Evolutionary conservation across 1,139 yeast species (phyloP), one percentile per base, ranked within the genome.

Genomic region (Candida smagusa): DNA sequence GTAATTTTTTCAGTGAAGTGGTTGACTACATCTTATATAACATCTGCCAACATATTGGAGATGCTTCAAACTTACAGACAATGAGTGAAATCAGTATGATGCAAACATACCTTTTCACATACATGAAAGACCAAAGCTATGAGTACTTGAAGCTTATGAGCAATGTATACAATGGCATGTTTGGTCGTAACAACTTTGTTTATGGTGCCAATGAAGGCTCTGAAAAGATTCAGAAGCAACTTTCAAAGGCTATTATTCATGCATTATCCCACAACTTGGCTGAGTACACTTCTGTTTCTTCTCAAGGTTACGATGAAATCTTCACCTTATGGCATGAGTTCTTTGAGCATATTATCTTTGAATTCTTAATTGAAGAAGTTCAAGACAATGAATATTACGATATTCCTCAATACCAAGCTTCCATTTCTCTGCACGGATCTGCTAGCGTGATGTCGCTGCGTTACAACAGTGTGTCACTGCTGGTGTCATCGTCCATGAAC

Each of bases 21-120:
- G 31, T 63, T 30, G 71, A 65, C 33, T 58, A 58, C 38, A 48
- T 60, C 24, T 49, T 66, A 30, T 49, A 53, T 34, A 54, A 63
- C 30, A 39, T 63, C 19, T 45, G 44, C 35, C 44, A 46, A 7
- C 41, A 56, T 32, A 34, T 41, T 2, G 48, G 48, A 8, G 46
- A 43, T 30, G 50, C 45, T 30, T 48, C 48, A 8, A 42, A 39
- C 13, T 35, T 43, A 42, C 52, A 33, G 38, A 37, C 41, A 4
- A 41, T 42, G 2, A 47, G 46, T 24, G 65, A 62, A 33, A 40
- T 41, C 13, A 45, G 49, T 27, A 47, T 45, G 33, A 46, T 60
- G 22, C 43, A 44, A 31, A 47, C 46, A 19, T 52, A 49, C 34
- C 39, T 40, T 12, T 62, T 55, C 40, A 49, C 51, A 29, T 60